Evolutionary conservation across 257 asterid species (phyloP).

Genomic region (Nicotiana sylvestris): DNA sequence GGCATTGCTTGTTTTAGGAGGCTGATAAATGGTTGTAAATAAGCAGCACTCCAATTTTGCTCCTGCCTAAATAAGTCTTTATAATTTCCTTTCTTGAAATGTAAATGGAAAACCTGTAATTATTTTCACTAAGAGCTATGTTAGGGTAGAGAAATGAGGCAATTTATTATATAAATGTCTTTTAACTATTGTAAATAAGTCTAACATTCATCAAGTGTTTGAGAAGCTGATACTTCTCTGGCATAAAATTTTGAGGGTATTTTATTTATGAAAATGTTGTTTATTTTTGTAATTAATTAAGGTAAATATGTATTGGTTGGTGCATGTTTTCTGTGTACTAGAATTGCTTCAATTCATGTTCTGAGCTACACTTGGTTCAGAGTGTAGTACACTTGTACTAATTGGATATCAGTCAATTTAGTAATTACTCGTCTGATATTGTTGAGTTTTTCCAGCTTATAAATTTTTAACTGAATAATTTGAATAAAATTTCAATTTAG

Average conservation of each 20-base stretch:
- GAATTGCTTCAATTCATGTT: too few species aligned
- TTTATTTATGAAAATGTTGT: not conserved
- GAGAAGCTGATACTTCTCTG: not conserved
- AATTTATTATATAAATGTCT: not conserved
- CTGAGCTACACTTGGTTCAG: too few species aligned
- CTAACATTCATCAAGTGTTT: not conserved
- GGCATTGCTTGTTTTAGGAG: not conserved
- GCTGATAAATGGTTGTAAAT: not conserved
- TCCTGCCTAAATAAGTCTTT: not conserved
- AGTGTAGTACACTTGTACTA: too few species aligned
- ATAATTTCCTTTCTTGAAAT: not conserved
- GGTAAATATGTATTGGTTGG: too few species aligned
- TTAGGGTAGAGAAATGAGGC: not conserved
- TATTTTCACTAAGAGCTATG: not conserved
- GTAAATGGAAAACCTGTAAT: constrained; percentile 10
- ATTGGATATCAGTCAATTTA: too few species aligned
- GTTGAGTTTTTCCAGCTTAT: too few species aligned
- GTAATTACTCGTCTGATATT: too few species aligned
- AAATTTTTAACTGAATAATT: too few species aligned
- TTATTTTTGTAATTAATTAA: too few species aligned
- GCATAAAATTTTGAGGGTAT: not conserved
- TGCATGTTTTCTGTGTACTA: too few species aligned
- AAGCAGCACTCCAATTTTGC: not conserved
- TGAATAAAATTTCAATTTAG: too few species aligned
- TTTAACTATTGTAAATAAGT: not conserved